Evolutionary conservation across 495 filamentous ascomycete genomes (phyloP), one percentile per base, ranked within the genome.

Genomic region (Thermothielavioides terrestris): DNA sequence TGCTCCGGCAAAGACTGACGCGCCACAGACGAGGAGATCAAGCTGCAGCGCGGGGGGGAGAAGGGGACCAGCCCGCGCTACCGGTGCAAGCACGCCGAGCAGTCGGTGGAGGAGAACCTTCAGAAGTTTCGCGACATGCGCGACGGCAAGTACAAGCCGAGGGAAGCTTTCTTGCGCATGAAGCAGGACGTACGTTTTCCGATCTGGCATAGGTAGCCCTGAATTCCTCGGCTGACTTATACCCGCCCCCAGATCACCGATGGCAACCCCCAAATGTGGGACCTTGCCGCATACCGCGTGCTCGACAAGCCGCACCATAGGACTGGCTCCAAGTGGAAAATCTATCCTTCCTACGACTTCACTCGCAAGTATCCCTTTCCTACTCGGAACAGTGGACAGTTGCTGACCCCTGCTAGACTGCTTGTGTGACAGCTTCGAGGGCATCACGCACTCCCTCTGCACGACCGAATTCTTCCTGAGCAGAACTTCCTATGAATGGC

Each of bases 331-430:
- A 77, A 82, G 61, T 95, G 87, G 86, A 79, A 76, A 57, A 87
- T 94, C 38, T 94, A 91, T 56, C 90, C 89, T 0, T 89, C 89
- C 0, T 95, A 95, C 61, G 90, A 94, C 61, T 91, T 94, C 56
- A 86, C 89, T 3, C 54, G 49, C 37, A 38, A 31, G 49, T 37
- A 6, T n/a, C 22, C 11, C 8, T 4, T 1, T 3, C 6, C 3
- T 39, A 18, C 18, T 25, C 1, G 4, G 12, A 21, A 5, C 4
- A 12, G 0, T 17, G 8, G 10, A 3, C 8, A 8, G 4, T 15
- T 37, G 23, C 46, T 50, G 7, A 50, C 46, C 1, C 4, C 7
- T n/a, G 2, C 3, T n/a, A 56, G 7, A 94, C 67, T 86, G 85
- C 52, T 72, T 95, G n/a, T 89, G 84, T 55, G 89, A 92, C 75